These are phyloP conservation scores for Pistacia atlantica DNA, from an alignment of 345 rosid genomes.

Conservation along the genomic window DNA sequence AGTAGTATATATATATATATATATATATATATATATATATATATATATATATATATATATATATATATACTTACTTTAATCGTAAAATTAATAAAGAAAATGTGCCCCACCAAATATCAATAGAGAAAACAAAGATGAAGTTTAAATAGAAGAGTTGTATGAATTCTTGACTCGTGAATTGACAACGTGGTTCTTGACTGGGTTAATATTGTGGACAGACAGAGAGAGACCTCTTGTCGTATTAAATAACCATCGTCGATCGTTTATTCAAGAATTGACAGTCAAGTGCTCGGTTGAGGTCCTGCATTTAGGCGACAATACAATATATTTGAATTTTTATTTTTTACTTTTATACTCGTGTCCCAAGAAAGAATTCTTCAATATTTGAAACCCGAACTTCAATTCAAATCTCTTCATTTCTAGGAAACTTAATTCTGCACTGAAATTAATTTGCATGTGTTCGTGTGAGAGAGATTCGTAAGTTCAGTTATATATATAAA, in stretches of 20 bases:
- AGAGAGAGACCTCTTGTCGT: background rate
- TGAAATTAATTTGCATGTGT: too few species aligned
- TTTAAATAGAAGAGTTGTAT: background rate
- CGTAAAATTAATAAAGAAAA: background rate
- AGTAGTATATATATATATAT: background rate
- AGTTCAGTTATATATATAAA: too few species aligned
- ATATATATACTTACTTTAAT: too few species aligned
- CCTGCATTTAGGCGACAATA: background rate
- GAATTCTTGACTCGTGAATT: constrained; percentile 2
- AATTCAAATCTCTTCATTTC: too few species aligned
- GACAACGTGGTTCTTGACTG: constrained; percentile 9
- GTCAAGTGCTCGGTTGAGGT: background rate
- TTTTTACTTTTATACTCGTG: background rate
- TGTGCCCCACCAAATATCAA: background rate
- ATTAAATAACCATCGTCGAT: background rate
- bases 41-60: too few species aligned
- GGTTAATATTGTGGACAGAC: background rate
- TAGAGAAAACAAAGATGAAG: background rate
- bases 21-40: too few species aligned
- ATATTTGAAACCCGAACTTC: too few species aligned
- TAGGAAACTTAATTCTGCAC: too few species aligned
- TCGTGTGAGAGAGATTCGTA: too few species aligned
- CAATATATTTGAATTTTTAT: background rate
- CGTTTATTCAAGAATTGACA: background rate
- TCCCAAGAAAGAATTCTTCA: background rate